Evolutionary conservation across 148 eudicot species (phyloP).

Genomic region (Hydrangea macrophylla): DNA sequence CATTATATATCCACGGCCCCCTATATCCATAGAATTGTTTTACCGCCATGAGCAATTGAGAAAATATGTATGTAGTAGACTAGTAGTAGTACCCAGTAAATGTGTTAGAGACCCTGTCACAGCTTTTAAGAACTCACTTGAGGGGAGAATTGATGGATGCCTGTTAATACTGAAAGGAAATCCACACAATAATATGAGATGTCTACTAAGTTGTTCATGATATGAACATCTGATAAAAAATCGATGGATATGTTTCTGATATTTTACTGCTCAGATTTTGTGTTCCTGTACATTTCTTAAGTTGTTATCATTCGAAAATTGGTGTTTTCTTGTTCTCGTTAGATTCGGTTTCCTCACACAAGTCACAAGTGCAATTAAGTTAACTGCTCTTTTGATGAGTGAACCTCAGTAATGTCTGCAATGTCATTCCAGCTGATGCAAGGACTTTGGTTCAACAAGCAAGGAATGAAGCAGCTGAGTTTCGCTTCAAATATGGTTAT

Average conservation of each 20-base stretch:
- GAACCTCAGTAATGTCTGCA: background rate
- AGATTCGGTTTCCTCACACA: background rate
- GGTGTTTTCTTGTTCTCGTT: background rate
- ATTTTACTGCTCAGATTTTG: background rate
- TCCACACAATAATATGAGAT: background rate
- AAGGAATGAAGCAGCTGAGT: constrained; percentile 96
- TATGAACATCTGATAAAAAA: constrained; percentile 3
- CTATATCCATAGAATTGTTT: too few relatives aligned
- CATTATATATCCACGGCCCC: too few relatives aligned
- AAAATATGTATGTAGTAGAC: too few relatives aligned
- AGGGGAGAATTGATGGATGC: background rate
- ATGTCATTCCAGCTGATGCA: constrained; percentile 62
- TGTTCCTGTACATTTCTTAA: background rate
- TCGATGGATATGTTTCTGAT: background rate
- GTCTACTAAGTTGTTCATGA: background rate
- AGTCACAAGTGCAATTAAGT: background rate
- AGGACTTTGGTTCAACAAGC: constrained; percentile 98
- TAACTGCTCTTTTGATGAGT: background rate
- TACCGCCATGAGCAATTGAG: too few relatives aligned
- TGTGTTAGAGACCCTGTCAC: too few relatives aligned
- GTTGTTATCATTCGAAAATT: background rate
- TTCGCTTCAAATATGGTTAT: constrained; percentile 86
- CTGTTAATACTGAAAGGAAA: background rate
- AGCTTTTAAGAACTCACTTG: background rate
- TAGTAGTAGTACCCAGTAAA: too few relatives aligned